Evolutionary conservation across 1,284 basidiomycete genomes (phyloP).

Genomic region (Rhizopogon parksii): DNA sequence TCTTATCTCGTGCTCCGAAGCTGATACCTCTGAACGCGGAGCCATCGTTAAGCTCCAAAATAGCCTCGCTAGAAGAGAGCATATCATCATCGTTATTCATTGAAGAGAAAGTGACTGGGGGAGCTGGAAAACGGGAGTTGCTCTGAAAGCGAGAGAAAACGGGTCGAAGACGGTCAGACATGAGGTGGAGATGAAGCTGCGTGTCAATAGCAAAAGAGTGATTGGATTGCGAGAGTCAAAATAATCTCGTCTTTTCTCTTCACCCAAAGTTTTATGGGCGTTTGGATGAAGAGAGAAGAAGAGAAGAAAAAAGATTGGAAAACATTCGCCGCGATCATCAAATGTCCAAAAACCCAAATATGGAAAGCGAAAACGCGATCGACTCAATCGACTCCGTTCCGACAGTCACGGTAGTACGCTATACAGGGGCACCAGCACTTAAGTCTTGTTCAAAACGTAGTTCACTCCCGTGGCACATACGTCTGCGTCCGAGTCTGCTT

Average conservation of each 20-base stretch:
- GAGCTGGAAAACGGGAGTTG: conserved; percentile 38
- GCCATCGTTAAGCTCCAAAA: conserved; percentile 91
- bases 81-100: conserved; percentile 22
- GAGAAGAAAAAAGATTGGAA: conserved; percentile 25
- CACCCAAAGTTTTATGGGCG: conserved; percentile 34
- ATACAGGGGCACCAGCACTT: no score
- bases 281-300: conserved; percentile 42
- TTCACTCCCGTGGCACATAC: no score
- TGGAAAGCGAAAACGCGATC: neutral
- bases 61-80: conserved; percentile 40
- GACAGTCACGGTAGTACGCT: no score
- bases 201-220: conserved; percentile 22
- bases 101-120: conserved; percentile 47
- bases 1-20: conserved; percentile 90
- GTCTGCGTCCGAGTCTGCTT: no score
- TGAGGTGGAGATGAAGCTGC: conserved; percentile 20
- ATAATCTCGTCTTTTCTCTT: conserved; percentile 47
- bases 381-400: no score
- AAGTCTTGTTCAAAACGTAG: no score
- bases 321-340: conserved; percentile 1
- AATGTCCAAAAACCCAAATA: conserved; percentile 10
- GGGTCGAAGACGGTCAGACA: conserved; percentile 34
- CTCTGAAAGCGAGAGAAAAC: conserved; percentile 43
- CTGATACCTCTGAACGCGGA: conserved; percentile 84
- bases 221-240: conserved; percentile 16